phyloP scores from a whole-genome alignment of 1,139 yeast genomes.

The Hanseniaspora sp. region DNA sequence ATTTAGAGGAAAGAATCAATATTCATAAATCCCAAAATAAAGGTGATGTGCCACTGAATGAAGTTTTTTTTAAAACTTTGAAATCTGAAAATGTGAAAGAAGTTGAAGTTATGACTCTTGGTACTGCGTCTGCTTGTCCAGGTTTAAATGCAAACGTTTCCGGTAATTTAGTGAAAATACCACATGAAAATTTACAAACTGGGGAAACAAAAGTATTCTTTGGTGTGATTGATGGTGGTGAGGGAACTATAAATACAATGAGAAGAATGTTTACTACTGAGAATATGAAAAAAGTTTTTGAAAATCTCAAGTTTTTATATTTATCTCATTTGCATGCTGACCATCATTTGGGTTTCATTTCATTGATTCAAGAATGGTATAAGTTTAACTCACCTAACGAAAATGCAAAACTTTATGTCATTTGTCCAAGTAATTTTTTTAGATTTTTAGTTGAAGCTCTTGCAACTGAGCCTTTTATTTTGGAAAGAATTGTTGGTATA shows the following conservation, averaged over 20 bases:
- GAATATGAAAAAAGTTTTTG: constrained; percentile 31
- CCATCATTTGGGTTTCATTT: constrained; percentile 77
- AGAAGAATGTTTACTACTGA: constrained; percentile 49
- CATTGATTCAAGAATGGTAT: constrained; percentile 63
- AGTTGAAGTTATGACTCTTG: constrained; percentile 67
- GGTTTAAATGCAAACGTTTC: constrained; percentile 75
- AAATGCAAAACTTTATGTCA: constrained; percentile 39
- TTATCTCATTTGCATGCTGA: constrained; percentile 94
- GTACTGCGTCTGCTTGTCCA: constrained; percentile 93
- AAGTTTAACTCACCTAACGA: constrained; percentile 27
- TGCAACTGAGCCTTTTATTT: constrained; percentile 27
- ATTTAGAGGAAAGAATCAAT: neutral
- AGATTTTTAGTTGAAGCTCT: constrained; percentile 37
- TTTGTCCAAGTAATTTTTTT: constrained; percentile 68
- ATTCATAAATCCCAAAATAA: too few species aligned
- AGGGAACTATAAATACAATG: constrained; percentile 71
- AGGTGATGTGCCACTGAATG: constrained; percentile 16
- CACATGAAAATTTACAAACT: constrained; percentile 30
- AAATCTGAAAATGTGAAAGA: constrained; percentile 32
- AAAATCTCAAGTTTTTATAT: constrained; percentile 54
- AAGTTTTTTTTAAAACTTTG: constrained; percentile 22
- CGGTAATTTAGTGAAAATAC: constrained; percentile 63
- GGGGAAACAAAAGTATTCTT: constrained; percentile 34
- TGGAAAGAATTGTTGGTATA: constrained; percentile 42
- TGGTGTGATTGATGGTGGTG: constrained; percentile 80